These are phyloP conservation scores for Alloascoidea hylecoeti DNA, from an alignment of 805 yeast genomes.

Conservation along the genomic window DNA sequence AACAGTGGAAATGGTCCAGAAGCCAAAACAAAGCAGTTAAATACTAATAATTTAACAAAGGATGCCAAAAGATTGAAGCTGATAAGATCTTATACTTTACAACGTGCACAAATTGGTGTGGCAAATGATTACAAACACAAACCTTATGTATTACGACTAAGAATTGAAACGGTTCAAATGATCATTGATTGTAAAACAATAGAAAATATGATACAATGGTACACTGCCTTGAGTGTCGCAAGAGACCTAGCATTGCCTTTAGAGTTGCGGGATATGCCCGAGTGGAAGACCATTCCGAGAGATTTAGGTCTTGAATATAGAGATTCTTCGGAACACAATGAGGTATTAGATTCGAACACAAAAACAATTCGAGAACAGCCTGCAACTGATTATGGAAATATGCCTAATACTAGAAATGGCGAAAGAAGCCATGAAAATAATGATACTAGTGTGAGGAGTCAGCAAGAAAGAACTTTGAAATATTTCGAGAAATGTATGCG, in stretches of 20 bases:
- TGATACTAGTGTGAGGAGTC: too few relatives aligned
- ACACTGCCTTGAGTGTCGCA: constrained; percentile 56
- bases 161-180: constrained; percentile 77
- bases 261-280: constrained; percentile 56
- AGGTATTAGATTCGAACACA: too few relatives aligned
- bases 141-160: constrained; percentile 51
- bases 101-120: constrained; percentile 70
- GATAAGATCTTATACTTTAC: constrained; percentile 57
- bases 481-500: too few relatives aligned
- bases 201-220: constrained; percentile 68
- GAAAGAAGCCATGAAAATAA: too few relatives aligned
- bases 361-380: too few relatives aligned
- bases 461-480: too few relatives aligned
- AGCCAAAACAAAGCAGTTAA: constrained; percentile 2
- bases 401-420: too few relatives aligned
- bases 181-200: constrained; percentile 48
- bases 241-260: constrained; percentile 72
- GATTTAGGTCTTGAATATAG: too few relatives aligned
- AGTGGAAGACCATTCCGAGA: constrained; percentile 69
- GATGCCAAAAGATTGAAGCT: constrained; percentile 5
- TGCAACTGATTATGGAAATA: too few relatives aligned
- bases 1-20: neutral
- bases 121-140: constrained; percentile 75
- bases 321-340: too few relatives aligned
- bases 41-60: neutral